Conservation (phyloP, 2,329 filamentous ascomycete genomes). For the Colletotrichum sansevieriae region DNA sequence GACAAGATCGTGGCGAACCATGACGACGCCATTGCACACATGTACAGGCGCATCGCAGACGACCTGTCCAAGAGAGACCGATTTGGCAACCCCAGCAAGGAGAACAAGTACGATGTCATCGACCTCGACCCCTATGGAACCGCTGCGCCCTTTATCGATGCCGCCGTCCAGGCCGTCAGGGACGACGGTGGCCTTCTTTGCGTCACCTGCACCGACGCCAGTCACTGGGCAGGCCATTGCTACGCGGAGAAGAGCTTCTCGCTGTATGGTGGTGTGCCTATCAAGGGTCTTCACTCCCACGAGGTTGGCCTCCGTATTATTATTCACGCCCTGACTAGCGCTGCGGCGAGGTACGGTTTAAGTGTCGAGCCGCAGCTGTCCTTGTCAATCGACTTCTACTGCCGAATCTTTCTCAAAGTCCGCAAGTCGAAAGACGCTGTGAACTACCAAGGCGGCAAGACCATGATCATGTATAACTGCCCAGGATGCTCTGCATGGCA, state of each 20-base stretch:
- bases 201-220: slow-evolving; percentile 96
- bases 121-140: slow-evolving; percentile 97
- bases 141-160: slow-evolving; percentile 91
- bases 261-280: slow-evolving; percentile 89
- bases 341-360: slow-evolving; percentile 87
- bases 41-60: slow-evolving; percentile 80
- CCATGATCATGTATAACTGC: slow-evolving; percentile 93
- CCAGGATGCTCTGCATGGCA: slow-evolving; percentile 92
- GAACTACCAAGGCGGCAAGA: slow-evolving; percentile 91
- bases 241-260: slow-evolving; percentile 96
- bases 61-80: slow-evolving; percentile 60
- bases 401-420: slow-evolving; percentile 87
- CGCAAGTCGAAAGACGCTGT: slow-evolving; percentile 84
- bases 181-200: slow-evolving; percentile 91
- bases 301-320: slow-evolving; percentile 91
- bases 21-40: slow-evolving; percentile 89
- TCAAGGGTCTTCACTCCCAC: slow-evolving; percentile 88
- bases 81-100: slow-evolving; percentile 54
- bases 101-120: slow-evolving; percentile 86
- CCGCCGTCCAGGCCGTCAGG: slow-evolving; percentile 85
- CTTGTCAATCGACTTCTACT: slow-evolving; percentile 96
- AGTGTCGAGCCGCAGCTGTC: slow-evolving; percentile 92
- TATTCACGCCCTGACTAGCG: slow-evolving; percentile 82
- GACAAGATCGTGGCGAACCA: slow-evolving; percentile 79
- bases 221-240: slow-evolving; percentile 92